These are phyloP conservation scores for Cystoderma amianthinum DNA, from an alignment of 768 basidiomycete species.

Conservation along the genomic window DNA sequence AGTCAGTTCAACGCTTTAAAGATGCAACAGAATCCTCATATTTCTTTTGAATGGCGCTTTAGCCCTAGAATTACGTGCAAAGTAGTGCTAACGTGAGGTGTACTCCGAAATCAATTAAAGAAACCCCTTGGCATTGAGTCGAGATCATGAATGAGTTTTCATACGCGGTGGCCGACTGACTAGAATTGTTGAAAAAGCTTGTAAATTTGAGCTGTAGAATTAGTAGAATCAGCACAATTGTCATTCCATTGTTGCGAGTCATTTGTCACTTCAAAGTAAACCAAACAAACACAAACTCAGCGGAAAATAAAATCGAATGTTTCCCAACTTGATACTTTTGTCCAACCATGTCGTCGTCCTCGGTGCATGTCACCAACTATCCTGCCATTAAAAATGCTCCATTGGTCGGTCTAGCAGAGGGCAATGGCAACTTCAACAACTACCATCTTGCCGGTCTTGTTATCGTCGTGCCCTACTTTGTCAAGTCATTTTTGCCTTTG, in stretches of 20 bases:
- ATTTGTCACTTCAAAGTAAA: conserved; percentile 1
- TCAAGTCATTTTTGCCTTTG: conserved; percentile 78
- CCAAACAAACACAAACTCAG: conserved; percentile 19
- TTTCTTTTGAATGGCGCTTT: too few species aligned
- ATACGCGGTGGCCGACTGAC: too few species aligned
- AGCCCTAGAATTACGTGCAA: too few species aligned
- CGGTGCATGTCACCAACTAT: conserved; percentile 56
- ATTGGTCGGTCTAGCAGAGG: conserved; percentile 74
- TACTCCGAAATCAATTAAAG: too few species aligned
- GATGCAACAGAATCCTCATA: too few species aligned
- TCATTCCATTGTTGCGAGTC: not conserved
- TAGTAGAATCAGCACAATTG: too few species aligned
- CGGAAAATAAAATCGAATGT: conserved; percentile 10
- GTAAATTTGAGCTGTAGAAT: too few species aligned
- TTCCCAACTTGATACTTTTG: conserved; percentile 7
- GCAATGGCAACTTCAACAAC: conserved; percentile 82
- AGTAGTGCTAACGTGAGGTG: too few species aligned
- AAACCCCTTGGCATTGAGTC: too few species aligned
- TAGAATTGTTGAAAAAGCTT: too few species aligned
- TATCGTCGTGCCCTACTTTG: conserved; percentile 73
- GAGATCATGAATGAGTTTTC: too few species aligned
- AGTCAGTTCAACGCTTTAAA: too few species aligned
- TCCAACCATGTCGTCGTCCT: conserved; percentile 33
- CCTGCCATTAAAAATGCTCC: conserved; percentile 85
- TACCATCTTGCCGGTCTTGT: conserved; percentile 70